Percentiles rank a stretch among this genome's conserved stretches.
Conservation (phyloP, 768 basidiomycete genomes). For the Steccherinum ochraceum region DNA sequence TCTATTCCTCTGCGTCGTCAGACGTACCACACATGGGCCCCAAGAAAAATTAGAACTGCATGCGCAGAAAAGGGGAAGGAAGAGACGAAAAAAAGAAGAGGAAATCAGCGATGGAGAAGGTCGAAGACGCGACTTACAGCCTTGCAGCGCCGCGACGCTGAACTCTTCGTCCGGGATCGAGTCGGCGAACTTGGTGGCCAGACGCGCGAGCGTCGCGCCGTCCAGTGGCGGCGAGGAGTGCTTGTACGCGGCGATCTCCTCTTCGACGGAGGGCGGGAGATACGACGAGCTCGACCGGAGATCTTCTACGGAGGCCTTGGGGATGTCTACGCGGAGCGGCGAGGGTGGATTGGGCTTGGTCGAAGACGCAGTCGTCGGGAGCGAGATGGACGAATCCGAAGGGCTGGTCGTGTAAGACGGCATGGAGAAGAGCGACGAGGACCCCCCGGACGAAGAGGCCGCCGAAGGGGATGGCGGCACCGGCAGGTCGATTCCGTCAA, state of each 20-base stretch:
- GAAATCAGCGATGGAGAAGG: constrained; percentile 11
- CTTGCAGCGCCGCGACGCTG: constrained; percentile 85
- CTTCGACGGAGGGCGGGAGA: constrained; percentile 58
- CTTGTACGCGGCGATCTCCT: constrained; percentile 49
- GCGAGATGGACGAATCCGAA: constrained; percentile 24
- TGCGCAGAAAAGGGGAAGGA: constrained; percentile 4
- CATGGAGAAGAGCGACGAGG: constrained; percentile 41
- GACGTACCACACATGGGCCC: constrained; percentile 12
- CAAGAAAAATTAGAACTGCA: constrained; percentile 6
- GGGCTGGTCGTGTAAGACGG: constrained; percentile 34
- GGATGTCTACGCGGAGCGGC: background rate
- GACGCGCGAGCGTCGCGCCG: constrained; percentile 50
- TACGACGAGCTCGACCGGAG: constrained; percentile 33
- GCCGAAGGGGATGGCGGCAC: constrained; percentile 28
- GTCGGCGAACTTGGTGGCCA: constrained; percentile 78
- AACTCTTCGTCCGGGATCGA: constrained; percentile 81
- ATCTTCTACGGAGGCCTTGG: constrained; percentile 11
- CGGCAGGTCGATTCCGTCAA: constrained; percentile 40
- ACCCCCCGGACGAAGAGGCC: constrained; percentile 29
- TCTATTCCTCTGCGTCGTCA: constrained; percentile 18
- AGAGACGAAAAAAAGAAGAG: constrained; percentile 13
- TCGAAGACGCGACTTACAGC: constrained; percentile 76
- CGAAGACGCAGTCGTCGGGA: constrained; percentile 6
- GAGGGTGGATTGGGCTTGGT: constrained; percentile 7
- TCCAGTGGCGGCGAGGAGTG: constrained; percentile 64